Conservation (phyloP, 2,329 filamentous ascomycete genomes). For the Coniochaeta hoffmannii region DNA sequence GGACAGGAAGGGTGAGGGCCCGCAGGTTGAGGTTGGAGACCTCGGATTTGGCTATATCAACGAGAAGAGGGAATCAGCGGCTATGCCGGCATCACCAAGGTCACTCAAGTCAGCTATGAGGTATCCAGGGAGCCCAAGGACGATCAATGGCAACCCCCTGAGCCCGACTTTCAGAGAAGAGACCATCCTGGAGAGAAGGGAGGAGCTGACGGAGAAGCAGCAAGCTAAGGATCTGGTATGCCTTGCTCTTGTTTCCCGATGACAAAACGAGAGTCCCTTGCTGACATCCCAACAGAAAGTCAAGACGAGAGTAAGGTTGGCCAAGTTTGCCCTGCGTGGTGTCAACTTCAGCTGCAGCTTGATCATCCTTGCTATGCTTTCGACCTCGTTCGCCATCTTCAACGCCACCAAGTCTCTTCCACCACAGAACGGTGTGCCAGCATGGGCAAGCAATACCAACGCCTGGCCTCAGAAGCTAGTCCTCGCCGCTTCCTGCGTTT, state of each 20-base stretch:
- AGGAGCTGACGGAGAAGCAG: slow-evolving; percentile 73
- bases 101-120: slow-evolving; percentile 87
- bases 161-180: slow-evolving; percentile 92
- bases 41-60: slow-evolving; percentile 90
- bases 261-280: not conserved
- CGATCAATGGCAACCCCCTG: slow-evolving; percentile 66
- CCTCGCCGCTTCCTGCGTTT: slow-evolving; percentile 70
- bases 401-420: slow-evolving; percentile 73
- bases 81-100: slow-evolving; percentile 60
- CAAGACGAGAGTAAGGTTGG: slow-evolving; percentile 83
- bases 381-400: slow-evolving; percentile 86
- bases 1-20: slow-evolving; percentile 44
- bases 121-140: slow-evolving; percentile 73
- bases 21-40: slow-evolving; percentile 70
- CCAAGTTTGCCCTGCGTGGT: slow-evolving; percentile 89
- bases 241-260: slow-evolving; percentile 12
- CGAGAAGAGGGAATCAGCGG: slow-evolving; percentile 48
- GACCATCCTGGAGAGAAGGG: slow-evolving; percentile 76
- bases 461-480: slow-evolving; percentile 87
- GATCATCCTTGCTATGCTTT: slow-evolving; percentile 86
- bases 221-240: slow-evolving; percentile 83
- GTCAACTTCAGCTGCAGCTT: slow-evolving; percentile 96
- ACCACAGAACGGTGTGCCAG: slow-evolving; percentile 68
- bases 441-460: slow-evolving; percentile 76
- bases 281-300: slow-evolving; percentile 59